Percentiles rank a stretch among this genome's conserved stretches.
phyloP scores from a whole-genome alignment of 768 basidiomycete genomes.

The Lactarius hengduanensis region DNA sequence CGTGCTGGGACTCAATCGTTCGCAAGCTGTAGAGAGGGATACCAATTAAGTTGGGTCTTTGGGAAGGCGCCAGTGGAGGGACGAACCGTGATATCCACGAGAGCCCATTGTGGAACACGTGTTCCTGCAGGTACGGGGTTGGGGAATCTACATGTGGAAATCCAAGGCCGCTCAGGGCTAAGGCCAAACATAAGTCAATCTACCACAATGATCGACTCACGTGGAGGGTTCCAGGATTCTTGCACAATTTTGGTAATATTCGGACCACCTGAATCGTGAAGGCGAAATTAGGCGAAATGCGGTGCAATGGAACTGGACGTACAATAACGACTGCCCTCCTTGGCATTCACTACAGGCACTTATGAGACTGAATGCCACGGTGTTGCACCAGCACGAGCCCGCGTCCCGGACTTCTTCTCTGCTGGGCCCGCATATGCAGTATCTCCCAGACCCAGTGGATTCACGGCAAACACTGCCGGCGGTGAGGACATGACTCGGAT shows the following conservation, averaged over 20 bases:
- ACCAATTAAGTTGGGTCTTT: neutral
- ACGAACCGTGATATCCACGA: slow-evolving; percentile 13
- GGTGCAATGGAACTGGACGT: neutral
- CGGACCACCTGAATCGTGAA: neutral
- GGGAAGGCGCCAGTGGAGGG: neutral
- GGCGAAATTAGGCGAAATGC: neutral
- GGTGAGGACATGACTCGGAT: too few relatives aligned
- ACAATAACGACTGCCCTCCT: neutral
- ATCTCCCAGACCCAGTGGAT: neutral
- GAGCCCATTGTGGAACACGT: slow-evolving; percentile 17
- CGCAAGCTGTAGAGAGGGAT: too few relatives aligned
- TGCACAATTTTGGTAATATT: neutral
- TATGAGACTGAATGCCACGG: neutral
- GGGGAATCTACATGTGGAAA: slow-evolving; percentile 4
- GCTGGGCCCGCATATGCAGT: neutral
- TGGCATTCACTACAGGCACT: neutral
- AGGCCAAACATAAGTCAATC: neutral
- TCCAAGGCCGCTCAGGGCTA: neutral
- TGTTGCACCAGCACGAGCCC: neutral
- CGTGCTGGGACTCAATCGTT: too few relatives aligned
- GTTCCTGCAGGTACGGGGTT: slow-evolving; percentile 17
- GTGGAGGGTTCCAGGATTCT: neutral
- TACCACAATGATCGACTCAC: neutral
- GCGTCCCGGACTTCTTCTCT: neutral
- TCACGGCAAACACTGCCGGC: neutral